A percentile compares a stretch with the other conserved stretches of the same genome.
Evolutionary conservation across 2,329 filamentous ascomycete species (phyloP).

Genomic region (Coniochaeta sp.): DNA sequence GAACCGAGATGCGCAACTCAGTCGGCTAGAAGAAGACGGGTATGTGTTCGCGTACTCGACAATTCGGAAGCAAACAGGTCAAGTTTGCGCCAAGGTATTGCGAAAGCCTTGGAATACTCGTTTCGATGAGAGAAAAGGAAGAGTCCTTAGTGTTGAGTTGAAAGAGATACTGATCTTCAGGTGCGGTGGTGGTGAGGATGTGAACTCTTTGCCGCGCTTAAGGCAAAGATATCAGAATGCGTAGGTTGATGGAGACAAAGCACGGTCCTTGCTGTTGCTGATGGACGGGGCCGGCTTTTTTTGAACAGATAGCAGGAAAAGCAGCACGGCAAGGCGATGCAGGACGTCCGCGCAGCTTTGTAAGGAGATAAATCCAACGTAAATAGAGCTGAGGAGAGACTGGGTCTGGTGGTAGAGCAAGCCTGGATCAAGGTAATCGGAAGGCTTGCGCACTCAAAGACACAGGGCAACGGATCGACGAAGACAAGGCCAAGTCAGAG

Average conservation of each 20-base stretch:
- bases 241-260: neutral
- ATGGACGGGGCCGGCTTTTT: neutral
- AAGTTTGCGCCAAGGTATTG: neutral
- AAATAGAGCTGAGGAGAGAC: neutral
- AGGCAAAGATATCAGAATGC: neutral
- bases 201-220: neutral
- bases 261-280: neutral
- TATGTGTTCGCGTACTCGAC: neutral
- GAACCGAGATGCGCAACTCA: neutral
- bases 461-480: neutral
- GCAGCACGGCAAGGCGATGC: neutral
- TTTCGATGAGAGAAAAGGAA: neutral
- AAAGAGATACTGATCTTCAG: slow-evolving; percentile 1
- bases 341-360: neutral
- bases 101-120: neutral
- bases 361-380: neutral
- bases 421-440: neutral
- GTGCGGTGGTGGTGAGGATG: neutral
- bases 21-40: neutral
- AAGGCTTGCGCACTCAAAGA: neutral
- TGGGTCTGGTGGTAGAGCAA: neutral
- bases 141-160: neutral
- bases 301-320: neutral
- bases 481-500: slow-evolving; percentile 5
- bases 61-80: neutral